A percentile compares a stretch with the other conserved stretches of the same genome.
These are phyloP conservation scores for Phyllosticta paracitricarpa DNA, from an alignment of 2,329 filamentous ascomycete species.

Conservation along the genomic window DNA sequence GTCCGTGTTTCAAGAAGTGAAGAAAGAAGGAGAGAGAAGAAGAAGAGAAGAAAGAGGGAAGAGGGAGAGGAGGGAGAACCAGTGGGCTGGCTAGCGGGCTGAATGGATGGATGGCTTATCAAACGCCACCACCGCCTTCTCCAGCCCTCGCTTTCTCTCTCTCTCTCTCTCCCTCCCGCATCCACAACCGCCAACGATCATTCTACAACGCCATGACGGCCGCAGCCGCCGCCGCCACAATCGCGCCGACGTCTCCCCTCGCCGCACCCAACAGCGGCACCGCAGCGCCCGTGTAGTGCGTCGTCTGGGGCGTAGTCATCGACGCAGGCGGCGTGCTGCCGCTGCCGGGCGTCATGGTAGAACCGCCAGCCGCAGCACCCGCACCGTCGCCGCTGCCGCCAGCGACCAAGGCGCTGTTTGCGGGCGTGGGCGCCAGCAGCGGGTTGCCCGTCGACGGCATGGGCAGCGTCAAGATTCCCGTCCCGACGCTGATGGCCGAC, in stretches of 20 bases:
- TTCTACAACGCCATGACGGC: neutral
- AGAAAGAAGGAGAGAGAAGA: neutral
- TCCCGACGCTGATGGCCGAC: constrained; percentile 12
- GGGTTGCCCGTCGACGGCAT: neutral
- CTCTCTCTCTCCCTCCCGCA: neutral
- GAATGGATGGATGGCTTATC: neutral
- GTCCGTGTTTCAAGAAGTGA: too few species aligned
- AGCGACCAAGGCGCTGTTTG: neutral
- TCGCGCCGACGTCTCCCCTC: neutral
- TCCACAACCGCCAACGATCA: neutral
- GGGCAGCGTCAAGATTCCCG: neutral
- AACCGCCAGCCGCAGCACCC: neutral
- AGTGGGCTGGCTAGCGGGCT: neutral
- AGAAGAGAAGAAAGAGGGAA: neutral
- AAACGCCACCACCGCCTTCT: neutral
- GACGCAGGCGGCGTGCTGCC: neutral
- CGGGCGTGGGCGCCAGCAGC: neutral
- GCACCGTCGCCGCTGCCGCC: too few species aligned
- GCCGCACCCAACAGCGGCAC: neutral
- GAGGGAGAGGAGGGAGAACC: neutral
- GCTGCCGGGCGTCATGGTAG: neutral
- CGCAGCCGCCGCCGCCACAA: neutral
- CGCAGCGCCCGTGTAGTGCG: neutral
- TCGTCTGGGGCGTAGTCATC: neutral
- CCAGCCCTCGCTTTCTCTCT: neutral